phyloP scores from a whole-genome alignment of 177 flowering plant genomes.

The Vitis hybrid region DNA sequence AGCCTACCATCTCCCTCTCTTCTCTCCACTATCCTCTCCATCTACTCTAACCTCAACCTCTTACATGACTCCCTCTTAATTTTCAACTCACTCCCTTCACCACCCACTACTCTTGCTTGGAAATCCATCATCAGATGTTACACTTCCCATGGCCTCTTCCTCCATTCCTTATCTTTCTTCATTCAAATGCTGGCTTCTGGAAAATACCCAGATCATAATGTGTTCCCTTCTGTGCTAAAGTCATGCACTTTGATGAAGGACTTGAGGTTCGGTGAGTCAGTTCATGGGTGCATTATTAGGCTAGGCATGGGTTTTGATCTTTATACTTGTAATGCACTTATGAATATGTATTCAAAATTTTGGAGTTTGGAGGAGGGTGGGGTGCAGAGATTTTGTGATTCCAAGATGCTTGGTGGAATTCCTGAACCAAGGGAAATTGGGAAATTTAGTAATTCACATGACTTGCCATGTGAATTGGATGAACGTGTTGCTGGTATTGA shows the following conservation, averaged over 20 bases:
- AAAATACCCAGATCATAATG: constrained; percentile 56
- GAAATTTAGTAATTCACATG: background rate
- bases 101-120: constrained; percentile 58
- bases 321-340: constrained; percentile 83
- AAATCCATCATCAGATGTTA: constrained; percentile 73
- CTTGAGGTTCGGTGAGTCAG: constrained; percentile 59
- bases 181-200: constrained; percentile 56
- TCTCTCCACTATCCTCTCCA: constrained; percentile 44
- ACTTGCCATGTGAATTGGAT: background rate
- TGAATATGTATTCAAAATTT: constrained; percentile 82
- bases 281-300: constrained; percentile 69
- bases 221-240: constrained; percentile 80
- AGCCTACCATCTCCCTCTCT: constrained; percentile 14
- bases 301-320: constrained; percentile 68
- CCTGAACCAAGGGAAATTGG: constrained; percentile 18
- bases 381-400: background rate
- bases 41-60: constrained; percentile 64
- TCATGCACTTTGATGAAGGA: constrained; percentile 51
- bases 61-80: constrained; percentile 39
- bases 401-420: constrained; percentile 43
- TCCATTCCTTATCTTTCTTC: constrained; percentile 42
- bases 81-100: constrained; percentile 40
- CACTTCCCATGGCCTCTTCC: constrained; percentile 44
- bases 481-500: constrained; percentile 1
- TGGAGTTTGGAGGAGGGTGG: constrained; percentile 16